Conservation (phyloP, 495 filamentous ascomycete species). For the Corynascus novoguineensis region DNA sequence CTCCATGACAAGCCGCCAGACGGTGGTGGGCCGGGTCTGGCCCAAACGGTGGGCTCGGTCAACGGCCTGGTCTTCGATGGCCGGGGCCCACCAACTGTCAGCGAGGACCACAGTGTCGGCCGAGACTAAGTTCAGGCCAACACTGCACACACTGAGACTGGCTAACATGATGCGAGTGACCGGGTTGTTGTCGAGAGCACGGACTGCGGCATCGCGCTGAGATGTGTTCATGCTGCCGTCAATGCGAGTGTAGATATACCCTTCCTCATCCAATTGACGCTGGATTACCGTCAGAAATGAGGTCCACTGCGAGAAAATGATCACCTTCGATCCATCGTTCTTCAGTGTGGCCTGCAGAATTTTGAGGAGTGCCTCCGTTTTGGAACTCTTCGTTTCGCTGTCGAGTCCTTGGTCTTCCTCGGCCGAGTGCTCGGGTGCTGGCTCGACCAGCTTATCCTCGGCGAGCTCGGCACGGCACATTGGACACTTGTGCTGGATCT, state of each 20-base stretch:
- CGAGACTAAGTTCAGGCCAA: conserved; percentile 83
- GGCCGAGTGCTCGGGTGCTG: conserved; percentile 49
- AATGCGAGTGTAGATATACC: conserved; percentile 65
- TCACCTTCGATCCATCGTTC: conserved; percentile 67
- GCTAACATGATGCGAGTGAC: conserved; percentile 75
- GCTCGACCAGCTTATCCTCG: conserved; percentile 55
- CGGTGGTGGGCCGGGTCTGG: conserved; percentile 69
- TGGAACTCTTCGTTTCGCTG: conserved; percentile 64
- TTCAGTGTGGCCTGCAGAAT: conserved; percentile 69
- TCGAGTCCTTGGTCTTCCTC: conserved; percentile 49
- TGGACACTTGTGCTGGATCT: conserved; percentile 76
- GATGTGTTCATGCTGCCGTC: conserved; percentile 73
- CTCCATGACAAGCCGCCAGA: conserved; percentile 81
- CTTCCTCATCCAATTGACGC: conserved; percentile 56
- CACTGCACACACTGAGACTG: conserved; percentile 72
- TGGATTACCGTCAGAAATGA: conserved; percentile 78
- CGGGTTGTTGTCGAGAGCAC: conserved; percentile 60
- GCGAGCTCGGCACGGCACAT: conserved; percentile 77
- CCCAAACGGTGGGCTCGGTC: conserved; percentile 87
- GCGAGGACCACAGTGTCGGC: conserved; percentile 82
- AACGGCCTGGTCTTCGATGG: conserved; percentile 89
- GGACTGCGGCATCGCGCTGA: conserved; percentile 64
- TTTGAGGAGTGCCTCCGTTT: conserved; percentile 74
- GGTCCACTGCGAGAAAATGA: conserved; percentile 94
- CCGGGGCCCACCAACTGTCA: conserved; percentile 88